A percentile compares a stretch with the other conserved stretches of the same genome.
Evolutionary conservation across 2,329 filamentous ascomycete species (phyloP).

Genomic region (Hypomyces rosellus): DNA sequence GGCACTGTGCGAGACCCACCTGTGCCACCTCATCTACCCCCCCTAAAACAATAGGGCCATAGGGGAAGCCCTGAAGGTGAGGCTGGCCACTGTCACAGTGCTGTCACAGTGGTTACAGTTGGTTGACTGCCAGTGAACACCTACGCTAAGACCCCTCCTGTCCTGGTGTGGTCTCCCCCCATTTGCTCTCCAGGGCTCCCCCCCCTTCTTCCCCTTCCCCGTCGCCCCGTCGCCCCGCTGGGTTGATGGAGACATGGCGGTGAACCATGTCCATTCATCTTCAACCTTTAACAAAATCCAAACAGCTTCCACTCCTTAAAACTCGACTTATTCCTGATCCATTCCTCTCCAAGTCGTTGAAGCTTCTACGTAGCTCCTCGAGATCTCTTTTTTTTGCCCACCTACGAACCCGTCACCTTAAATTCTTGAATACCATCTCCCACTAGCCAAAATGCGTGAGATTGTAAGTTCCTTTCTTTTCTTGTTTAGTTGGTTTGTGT

Average conservation of each 20-base stretch:
- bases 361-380: conserved; percentile 9
- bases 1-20: too few relatives aligned
- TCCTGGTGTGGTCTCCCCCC: too few relatives aligned
- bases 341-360: neutral
- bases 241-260: conserved; percentile 22
- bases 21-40: too few relatives aligned
- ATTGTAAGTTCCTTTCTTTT: conserved; percentile 47
- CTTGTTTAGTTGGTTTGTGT: neutral
- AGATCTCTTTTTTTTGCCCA: conserved; percentile 7
- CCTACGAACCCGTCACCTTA: conserved; percentile 14
- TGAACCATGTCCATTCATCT: conserved; percentile 28
- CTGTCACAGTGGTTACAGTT: too few relatives aligned
- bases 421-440: conserved; percentile 21
- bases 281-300: conserved; percentile 29
- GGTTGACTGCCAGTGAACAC: too few relatives aligned
- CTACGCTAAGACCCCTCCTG: too few relatives aligned
- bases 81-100: too few relatives aligned
- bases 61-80: too few relatives aligned
- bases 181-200: too few relatives aligned
- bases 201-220: too few relatives aligned
- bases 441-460: conserved; percentile 55
- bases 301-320: conserved; percentile 24
- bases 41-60: too few relatives aligned
- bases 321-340: conserved; percentile 17
- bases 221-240: neutral